Evolutionary conservation across 805 yeast species (phyloP).

Genomic region (Maudiozyma pseudohumilis): DNA sequence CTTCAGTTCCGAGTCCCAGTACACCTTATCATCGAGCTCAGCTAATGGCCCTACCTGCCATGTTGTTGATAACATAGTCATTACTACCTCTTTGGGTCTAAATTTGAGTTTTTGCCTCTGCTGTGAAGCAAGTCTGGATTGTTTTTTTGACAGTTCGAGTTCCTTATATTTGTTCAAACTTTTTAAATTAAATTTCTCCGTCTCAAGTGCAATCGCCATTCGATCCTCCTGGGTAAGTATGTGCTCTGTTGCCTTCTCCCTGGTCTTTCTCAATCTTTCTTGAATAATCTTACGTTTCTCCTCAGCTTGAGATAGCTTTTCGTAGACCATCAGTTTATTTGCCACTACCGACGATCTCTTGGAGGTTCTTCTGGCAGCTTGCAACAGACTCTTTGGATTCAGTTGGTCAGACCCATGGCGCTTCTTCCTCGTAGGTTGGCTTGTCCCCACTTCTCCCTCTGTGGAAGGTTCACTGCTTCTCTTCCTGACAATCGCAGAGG

Average conservation of each 20-base stretch:
- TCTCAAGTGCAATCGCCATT: constrained; percentile 70
- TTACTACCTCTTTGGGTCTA: constrained; percentile 33
- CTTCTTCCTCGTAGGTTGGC: constrained; percentile 8
- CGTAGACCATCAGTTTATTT: constrained; percentile 66
- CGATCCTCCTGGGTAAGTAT: constrained; percentile 35
- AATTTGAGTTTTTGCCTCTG: constrained; percentile 55
- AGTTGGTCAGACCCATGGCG: constrained; percentile 26
- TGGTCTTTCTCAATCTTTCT: constrained; percentile 37
- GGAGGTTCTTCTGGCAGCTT: constrained; percentile 55
- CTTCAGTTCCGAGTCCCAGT: constrained; percentile 32
- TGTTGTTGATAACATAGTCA: constrained; percentile 14
- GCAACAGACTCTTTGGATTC: constrained; percentile 43
- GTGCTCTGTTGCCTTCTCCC: constrained; percentile 34
- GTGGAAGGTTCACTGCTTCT: constrained; percentile 20
- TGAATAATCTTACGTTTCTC: constrained; percentile 39
- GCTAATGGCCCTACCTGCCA: constrained; percentile 49
- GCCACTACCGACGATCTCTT: constrained; percentile 69
- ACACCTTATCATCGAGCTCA: constrained; percentile 44
- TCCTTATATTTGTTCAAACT: constrained; percentile 73
- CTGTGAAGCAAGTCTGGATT: constrained; percentile 63
- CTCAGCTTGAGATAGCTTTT: constrained; percentile 61
- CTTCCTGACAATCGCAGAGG: constrained; percentile 30
- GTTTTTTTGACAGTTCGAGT: constrained; percentile 73
- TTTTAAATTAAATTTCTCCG: constrained; percentile 65
- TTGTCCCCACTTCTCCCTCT: constrained; percentile 26